Evolutionary conservation across 768 basidiomycete species (phyloP).

Genomic region (Russula ochroleuca): DNA sequence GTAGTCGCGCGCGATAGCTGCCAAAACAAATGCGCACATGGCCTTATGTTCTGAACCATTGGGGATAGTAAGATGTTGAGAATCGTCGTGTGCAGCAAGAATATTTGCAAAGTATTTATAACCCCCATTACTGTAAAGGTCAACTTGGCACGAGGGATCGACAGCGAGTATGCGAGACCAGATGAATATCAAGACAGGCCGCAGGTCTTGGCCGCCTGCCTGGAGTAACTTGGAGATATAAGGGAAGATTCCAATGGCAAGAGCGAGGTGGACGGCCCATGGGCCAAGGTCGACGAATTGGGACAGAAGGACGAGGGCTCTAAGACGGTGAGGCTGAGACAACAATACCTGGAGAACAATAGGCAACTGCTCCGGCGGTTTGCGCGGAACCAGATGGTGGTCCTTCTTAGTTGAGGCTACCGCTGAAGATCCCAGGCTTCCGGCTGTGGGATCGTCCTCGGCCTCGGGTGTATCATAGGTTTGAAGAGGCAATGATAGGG

Average conservation of each 20-base stretch:
- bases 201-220: conserved; percentile 91
- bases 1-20: conserved; percentile 85
- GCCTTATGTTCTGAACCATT: conserved; percentile 95
- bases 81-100: conserved; percentile 62
- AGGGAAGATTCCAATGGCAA: conserved; percentile 97
- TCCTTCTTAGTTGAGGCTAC: conserved; percentile 24
- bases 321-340: conserved; percentile 91
- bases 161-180: conserved; percentile 98
- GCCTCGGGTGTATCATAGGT: conserved; percentile 34
- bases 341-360: conserved; percentile 96
- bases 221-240: conserved; percentile 96
- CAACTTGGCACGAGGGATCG: conserved; percentile 88
- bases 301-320: conserved; percentile 91
- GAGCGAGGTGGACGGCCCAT: conserved; percentile 95
- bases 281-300: conserved; percentile 98
- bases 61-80: conserved; percentile 56
- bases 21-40: conserved; percentile 97
- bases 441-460: conserved; percentile 33
- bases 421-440: conserved; percentile 14
- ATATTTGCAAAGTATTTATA: conserved; percentile 85
- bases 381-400: conserved; percentile 69
- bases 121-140: conserved; percentile 77
- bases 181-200: conserved; percentile 96
- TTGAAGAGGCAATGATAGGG: conserved; percentile 60
- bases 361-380: conserved; percentile 94